Evolutionary conservation across 75 land plant genomes (phyloP).

Genomic region (Larix kaempferi): DNA sequence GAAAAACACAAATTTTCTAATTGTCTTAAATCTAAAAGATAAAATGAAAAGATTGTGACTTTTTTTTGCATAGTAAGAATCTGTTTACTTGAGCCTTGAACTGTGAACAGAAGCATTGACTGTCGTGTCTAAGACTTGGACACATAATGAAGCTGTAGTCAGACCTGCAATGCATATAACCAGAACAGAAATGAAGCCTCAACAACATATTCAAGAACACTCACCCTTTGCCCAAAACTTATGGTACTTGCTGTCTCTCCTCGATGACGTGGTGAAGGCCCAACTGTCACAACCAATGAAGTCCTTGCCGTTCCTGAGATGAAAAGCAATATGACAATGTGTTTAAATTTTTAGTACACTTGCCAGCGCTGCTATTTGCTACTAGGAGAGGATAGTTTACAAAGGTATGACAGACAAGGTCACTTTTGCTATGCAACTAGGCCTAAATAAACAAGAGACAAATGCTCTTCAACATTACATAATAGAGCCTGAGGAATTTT

Average conservation of each 20-base stretch:
- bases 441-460: too few relatives aligned
- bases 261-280: constrained; percentile 64
- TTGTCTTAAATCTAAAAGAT: neutral
- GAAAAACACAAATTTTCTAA: neutral
- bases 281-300: constrained; percentile 69
- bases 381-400: too few relatives aligned
- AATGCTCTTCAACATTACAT: too few relatives aligned
- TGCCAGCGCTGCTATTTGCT: too few relatives aligned
- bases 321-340: too few relatives aligned
- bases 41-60: neutral
- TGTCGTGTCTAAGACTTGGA: neutral
- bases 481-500: too few relatives aligned
- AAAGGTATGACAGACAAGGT: too few relatives aligned
- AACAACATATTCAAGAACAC: constrained; percentile 13
- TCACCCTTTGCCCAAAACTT: constrained; percentile 82
- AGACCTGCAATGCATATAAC: neutral
- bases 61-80: neutral
- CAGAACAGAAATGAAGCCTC: neutral
- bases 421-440: too few relatives aligned
- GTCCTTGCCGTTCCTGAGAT: constrained; percentile 74
- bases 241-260: constrained; percentile 79
- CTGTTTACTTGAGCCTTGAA: neutral
- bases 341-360: too few relatives aligned
- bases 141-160: neutral
- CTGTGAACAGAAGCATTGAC: neutral